A percentile compares a stretch with the other conserved stretches of the same genome.
These are phyloP conservation scores for Flaveria bidentis DNA, from an alignment of 129 eudicot genomes.

Conservation along the genomic window DNA sequence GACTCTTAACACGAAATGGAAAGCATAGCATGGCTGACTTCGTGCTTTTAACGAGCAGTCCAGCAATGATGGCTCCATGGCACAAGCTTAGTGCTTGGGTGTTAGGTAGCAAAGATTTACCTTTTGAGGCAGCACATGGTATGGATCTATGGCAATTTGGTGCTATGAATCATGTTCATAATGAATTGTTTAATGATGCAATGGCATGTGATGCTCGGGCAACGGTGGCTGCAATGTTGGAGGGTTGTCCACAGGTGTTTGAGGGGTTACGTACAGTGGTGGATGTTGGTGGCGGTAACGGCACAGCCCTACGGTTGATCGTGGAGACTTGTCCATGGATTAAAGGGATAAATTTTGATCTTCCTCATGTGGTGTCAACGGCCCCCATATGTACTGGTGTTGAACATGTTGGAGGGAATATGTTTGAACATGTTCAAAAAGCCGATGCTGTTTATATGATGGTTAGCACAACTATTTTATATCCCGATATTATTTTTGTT, in stretches of 20 bases:
- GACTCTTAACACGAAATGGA: neutral
- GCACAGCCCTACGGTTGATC: constrained; percentile 9
- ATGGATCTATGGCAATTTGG: neutral
- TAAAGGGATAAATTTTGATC: constrained; percentile 11
- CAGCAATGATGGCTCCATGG: constrained; percentile 14
- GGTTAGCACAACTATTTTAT: neutral
- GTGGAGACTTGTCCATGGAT: constrained; percentile 16
- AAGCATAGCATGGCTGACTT: constrained; percentile 14
- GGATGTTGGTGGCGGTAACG: constrained; percentile 1
- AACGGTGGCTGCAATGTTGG: neutral
- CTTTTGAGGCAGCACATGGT: neutral
- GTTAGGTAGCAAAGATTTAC: neutral
- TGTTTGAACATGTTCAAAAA: neutral
- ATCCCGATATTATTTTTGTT: neutral
- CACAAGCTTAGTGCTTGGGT: constrained; percentile 6
- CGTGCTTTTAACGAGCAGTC: neutral
- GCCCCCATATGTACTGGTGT: neutral
- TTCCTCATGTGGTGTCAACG: neutral
- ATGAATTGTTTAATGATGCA: neutral
- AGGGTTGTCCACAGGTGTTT: constrained; percentile 9
- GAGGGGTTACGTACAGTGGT: neutral
- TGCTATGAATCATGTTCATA: neutral
- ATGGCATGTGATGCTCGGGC: constrained; percentile 8
- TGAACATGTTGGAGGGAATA: constrained; percentile 14
- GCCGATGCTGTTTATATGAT: constrained; percentile 6